Conservation (phyloP, 2,329 filamentous ascomycete species). For the Nannizziopsis arthrosporioides region DNA sequence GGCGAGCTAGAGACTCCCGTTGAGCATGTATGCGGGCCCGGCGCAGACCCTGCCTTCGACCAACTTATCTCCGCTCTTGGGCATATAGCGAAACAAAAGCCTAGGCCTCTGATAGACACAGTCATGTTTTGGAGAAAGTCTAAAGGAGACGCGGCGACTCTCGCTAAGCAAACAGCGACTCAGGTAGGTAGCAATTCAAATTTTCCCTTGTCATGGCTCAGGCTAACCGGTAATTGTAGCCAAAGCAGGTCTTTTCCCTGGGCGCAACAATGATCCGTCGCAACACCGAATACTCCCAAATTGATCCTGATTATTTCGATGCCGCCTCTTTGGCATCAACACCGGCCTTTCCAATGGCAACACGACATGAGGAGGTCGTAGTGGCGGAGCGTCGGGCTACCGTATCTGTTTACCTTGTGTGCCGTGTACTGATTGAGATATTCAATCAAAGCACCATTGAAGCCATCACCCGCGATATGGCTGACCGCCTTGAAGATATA, state of each 20-base stretch:
- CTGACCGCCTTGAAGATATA: slow-evolving; percentile 84
- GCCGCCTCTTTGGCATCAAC: slow-evolving; percentile 27
- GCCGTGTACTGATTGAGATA: slow-evolving; percentile 84
- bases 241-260: slow-evolving; percentile 24
- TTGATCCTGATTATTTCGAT: slow-evolving; percentile 27
- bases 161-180: slow-evolving; percentile 41
- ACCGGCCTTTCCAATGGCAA: slow-evolving; percentile 27
- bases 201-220: not conserved
- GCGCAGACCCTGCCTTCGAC: slow-evolving; percentile 79
- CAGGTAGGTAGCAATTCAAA: slow-evolving; percentile 20
- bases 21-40: slow-evolving; percentile 80
- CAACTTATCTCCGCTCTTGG: slow-evolving; percentile 87
- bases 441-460: slow-evolving; percentile 77
- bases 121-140: slow-evolving; percentile 98
- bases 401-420: slow-evolving; percentile 91
- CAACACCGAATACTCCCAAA: slow-evolving; percentile 60
- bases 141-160: slow-evolving; percentile 78
- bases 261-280: slow-evolving; percentile 48
- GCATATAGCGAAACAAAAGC: slow-evolving; percentile 86
- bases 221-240: slow-evolving; percentile 13
- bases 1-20: slow-evolving; percentile 73
- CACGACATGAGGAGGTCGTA: slow-evolving; percentile 57
- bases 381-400: slow-evolving; percentile 81
- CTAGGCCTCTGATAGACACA: slow-evolving; percentile 87
- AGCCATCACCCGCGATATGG: slow-evolving; percentile 79